Conservation (phyloP, 208 protist species). For the Borovskyia barvae region DNA sequence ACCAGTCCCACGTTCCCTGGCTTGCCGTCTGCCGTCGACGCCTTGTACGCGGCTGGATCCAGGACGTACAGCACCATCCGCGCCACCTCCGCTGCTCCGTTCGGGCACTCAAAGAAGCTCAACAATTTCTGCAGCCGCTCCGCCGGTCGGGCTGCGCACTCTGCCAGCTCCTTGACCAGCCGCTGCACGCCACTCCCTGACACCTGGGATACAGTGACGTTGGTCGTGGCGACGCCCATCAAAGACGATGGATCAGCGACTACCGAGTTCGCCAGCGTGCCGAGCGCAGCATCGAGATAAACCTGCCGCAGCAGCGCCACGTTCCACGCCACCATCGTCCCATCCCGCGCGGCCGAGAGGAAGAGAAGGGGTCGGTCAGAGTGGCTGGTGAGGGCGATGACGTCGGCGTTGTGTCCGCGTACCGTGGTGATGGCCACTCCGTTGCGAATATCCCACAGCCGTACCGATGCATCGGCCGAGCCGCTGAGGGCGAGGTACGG, state of each 20-base stretch:
- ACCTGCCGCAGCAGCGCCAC: constrained; percentile 66
- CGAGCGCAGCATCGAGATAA: constrained; percentile 70
- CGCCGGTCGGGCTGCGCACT: constrained; percentile 30
- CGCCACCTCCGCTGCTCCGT: constrained; percentile 60
- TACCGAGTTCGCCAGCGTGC: constrained; percentile 50
- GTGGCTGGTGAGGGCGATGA: constrained; percentile 77
- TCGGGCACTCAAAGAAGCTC: constrained; percentile 82
- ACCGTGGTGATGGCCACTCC: constrained; percentile 57
- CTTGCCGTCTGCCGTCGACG: constrained; percentile 22
- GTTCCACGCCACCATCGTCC: constrained; percentile 85
- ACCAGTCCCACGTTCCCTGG: constrained; percentile 38
- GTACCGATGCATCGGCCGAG: constrained; percentile 78
- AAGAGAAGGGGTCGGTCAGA: constrained; percentile 88
- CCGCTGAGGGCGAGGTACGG: constrained; percentile 85
- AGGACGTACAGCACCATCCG: constrained; percentile 40
- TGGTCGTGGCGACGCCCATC: constrained; percentile 37
- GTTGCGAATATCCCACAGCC: constrained; percentile 89
- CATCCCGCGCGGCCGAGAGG: constrained; percentile 87
- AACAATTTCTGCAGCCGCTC: constrained; percentile 64
- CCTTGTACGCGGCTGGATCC: constrained; percentile 38
- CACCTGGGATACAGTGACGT: constrained; percentile 38
- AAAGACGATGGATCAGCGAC: constrained; percentile 51
- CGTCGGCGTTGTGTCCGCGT: constrained; percentile 86
- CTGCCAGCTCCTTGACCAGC: constrained; percentile 57
- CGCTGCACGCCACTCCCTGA: constrained; percentile 50